phyloP scores from a whole-genome alignment of 148 eudicot species.

The Chenopodium album region DNA sequence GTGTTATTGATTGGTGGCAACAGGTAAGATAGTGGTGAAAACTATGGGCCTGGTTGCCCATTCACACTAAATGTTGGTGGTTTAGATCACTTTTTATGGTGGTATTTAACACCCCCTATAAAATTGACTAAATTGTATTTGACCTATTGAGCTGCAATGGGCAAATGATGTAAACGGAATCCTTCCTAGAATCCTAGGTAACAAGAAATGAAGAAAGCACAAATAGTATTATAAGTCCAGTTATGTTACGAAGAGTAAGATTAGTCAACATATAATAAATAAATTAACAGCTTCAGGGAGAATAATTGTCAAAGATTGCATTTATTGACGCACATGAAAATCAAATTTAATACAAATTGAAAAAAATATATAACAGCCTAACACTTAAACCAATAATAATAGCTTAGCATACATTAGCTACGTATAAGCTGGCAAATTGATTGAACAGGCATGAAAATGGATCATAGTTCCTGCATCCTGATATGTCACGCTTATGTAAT shows the following conservation, averaged over 20 bases:
- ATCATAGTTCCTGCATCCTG: background rate
- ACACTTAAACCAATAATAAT: background rate
- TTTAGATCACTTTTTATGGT: no score
- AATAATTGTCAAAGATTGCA: background rate
- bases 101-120: no score
- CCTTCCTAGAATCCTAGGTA: no score
- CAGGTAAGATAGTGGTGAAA: no score
- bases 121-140: no score
- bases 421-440: constrained; percentile 4
- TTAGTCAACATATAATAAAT: background rate
- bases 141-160: no score
- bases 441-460: background rate
- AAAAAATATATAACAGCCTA: background rate
- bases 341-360: background rate
- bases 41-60: no score
- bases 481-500: background rate
- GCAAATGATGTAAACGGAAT: no score
- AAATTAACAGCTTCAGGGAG: background rate
- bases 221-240: background rate
- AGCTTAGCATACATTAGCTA: background rate
- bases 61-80: no score
- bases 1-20: no score
- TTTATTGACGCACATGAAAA: background rate
- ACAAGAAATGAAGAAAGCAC: no score
- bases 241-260: background rate